Evolutionary conservation across 805 yeast species (phyloP).

Genomic region (Candida yuanshanica): DNA sequence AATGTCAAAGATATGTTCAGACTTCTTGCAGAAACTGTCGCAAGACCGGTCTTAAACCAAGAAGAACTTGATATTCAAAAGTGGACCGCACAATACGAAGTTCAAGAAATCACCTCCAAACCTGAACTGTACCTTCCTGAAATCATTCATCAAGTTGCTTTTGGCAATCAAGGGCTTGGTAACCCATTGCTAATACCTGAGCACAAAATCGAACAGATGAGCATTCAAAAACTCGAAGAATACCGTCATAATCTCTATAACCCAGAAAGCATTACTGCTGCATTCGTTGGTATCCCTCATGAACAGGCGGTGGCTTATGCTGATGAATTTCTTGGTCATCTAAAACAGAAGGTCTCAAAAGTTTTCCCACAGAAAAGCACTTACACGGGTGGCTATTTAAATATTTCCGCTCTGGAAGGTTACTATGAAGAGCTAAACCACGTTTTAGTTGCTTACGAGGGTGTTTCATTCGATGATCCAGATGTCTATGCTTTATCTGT

Average conservation of each 20-base stretch:
- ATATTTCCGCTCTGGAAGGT: slow-evolving; percentile 54
- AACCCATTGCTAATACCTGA: slow-evolving; percentile 78
- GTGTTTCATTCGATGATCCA: slow-evolving; percentile 73
- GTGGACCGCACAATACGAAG: slow-evolving; percentile 72
- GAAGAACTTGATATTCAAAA: slow-evolving; percentile 72
- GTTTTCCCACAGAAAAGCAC: slow-evolving; percentile 32
- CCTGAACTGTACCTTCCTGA: slow-evolving; percentile 88
- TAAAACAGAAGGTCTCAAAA: slow-evolving; percentile 34
- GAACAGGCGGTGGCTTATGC: slow-evolving; percentile 62
- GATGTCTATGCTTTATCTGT: slow-evolving; percentile 90
- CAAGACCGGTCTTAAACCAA: slow-evolving; percentile 59
- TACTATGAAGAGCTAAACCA: slow-evolving; percentile 77
- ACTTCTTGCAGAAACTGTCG: slow-evolving; percentile 71
- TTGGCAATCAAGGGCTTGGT: slow-evolving; percentile 66
- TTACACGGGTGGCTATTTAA: slow-evolving; percentile 56
- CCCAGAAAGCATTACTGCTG: slow-evolving; percentile 79
- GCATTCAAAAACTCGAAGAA: slow-evolving; percentile 44
- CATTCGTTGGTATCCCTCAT: slow-evolving; percentile 81
- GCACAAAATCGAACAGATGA: slow-evolving; percentile 54
- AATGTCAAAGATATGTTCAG: slow-evolving; percentile 78
- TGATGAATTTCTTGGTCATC: slow-evolving; percentile 56
- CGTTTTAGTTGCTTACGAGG: slow-evolving; percentile 83
- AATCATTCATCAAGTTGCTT: slow-evolving; percentile 82
- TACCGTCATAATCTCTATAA: slow-evolving; percentile 65
- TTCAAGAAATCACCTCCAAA: slow-evolving; percentile 73